A percentile compares a stretch with the other conserved stretches of the same genome.
phyloP scores from a whole-genome alignment of 352 stramenopile species.

The Phytopythium sindhum region DNA sequence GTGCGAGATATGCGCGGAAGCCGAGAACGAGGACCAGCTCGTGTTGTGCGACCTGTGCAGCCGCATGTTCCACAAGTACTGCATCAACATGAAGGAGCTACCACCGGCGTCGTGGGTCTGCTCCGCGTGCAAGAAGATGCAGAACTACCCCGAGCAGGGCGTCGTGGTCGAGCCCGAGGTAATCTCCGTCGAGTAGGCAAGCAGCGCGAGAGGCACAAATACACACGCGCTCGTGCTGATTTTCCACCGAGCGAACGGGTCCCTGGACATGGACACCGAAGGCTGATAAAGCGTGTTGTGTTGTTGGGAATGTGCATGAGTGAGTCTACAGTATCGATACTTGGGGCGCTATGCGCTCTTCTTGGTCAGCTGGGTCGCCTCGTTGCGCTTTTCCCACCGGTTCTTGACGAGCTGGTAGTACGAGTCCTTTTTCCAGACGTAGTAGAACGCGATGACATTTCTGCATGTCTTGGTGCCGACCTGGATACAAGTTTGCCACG shows the following conservation, averaged over 20 bases:
- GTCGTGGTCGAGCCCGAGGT: constrained; percentile 46
- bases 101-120: constrained; percentile 80
- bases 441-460: constrained; percentile 84
- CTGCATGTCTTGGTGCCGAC: constrained; percentile 62
- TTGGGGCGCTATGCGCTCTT: constrained; percentile 18
- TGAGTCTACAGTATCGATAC: constrained; percentile 6
- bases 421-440: constrained; percentile 87
- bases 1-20: constrained; percentile 54
- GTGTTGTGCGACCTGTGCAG: constrained; percentile 82
- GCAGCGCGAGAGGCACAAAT: constrained; percentile 8
- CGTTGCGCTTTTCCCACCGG: constrained; percentile 59
- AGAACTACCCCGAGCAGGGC: constrained; percentile 60
- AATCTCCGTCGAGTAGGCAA: constrained; percentile 71
- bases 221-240: neutral
- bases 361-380: constrained; percentile 12
- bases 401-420: constrained; percentile 82
- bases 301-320: constrained; percentile 23
- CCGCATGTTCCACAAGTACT: constrained; percentile 82
- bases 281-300: constrained; percentile 12
- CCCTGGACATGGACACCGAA: neutral
- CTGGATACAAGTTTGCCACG: constrained; percentile 24
- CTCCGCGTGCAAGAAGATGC: constrained; percentile 61
- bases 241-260: neutral
- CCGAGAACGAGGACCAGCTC: constrained; percentile 66
- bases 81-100: constrained; percentile 74